These are phyloP conservation scores for Suillus discolor DNA, from an alignment of 768 basidiomycete species.

Conservation along the genomic window DNA sequence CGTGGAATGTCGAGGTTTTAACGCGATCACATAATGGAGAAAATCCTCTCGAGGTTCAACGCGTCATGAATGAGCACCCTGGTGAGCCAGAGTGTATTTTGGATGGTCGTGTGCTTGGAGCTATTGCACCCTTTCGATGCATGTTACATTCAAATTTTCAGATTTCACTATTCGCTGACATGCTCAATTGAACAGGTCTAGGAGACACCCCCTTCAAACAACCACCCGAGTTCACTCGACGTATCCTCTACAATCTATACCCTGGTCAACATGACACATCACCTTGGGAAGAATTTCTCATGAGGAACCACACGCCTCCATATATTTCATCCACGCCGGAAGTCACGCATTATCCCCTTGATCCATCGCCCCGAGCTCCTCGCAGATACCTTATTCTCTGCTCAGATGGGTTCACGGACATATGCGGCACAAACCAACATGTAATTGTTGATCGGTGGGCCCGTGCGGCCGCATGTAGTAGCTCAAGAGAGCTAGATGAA, in stretches of 20 bases:
- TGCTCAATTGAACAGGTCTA: conserved; percentile 44
- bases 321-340: conserved; percentile 70
- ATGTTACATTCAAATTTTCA: conserved; percentile 34
- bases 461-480: background rate
- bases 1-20: conserved; percentile 62
- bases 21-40: conserved; percentile 74
- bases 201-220: conserved; percentile 77
- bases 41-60: conserved; percentile 65
- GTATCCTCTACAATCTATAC: conserved; percentile 65
- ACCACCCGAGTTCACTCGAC: conserved; percentile 66
- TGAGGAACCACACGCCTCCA: conserved; percentile 63
- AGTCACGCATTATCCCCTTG: conserved; percentile 56
- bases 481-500: conserved; percentile 18
- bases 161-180: conserved; percentile 11
- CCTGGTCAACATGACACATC: conserved; percentile 63
- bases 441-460: conserved; percentile 54
- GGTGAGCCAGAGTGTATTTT: conserved; percentile 68
- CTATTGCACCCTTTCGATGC: conserved; percentile 80
- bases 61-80: conserved; percentile 66
- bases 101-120: conserved; percentile 71
- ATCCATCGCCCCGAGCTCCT: conserved; percentile 24
- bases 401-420: conserved; percentile 69
- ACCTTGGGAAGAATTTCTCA: conserved; percentile 68
- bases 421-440: conserved; percentile 54
- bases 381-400: conserved; percentile 61